A percentile compares a stretch with the other conserved stretches of the same genome.
These are phyloP conservation scores for Crinitomyces ghanaensis DNA, from an alignment of 805 yeast genomes.

Conservation along the genomic window DNA sequence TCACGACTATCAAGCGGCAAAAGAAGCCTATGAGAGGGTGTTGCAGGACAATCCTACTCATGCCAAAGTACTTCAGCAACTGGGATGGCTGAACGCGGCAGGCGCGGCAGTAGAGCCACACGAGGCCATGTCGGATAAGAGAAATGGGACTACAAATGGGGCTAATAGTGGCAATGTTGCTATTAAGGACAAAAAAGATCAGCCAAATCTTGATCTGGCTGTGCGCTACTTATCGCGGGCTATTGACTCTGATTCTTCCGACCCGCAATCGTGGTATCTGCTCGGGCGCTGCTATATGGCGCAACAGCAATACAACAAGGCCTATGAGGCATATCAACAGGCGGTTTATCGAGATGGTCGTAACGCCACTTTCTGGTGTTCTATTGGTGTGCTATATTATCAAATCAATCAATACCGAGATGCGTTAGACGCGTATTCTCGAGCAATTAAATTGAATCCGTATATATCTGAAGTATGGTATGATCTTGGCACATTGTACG, in stretches of 20 bases:
- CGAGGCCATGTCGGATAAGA: too few relatives aligned
- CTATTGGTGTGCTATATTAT: slow-evolving; percentile 89
- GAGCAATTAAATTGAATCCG: slow-evolving; percentile 93
- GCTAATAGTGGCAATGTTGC: too few relatives aligned
- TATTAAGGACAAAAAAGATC: too few relatives aligned
- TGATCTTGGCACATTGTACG: slow-evolving; percentile 92
- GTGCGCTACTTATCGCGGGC: slow-evolving; percentile 73
- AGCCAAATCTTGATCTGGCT: slow-evolving; percentile 66
- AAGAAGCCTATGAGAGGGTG: slow-evolving; percentile 91
- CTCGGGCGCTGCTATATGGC: slow-evolving; percentile 96
- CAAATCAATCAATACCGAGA: slow-evolving; percentile 94
- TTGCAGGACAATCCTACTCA: slow-evolving; percentile 83
- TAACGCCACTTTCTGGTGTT: slow-evolving; percentile 97
- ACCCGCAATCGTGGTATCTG: slow-evolving; percentile 96
- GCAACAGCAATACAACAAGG: slow-evolving; percentile 86
- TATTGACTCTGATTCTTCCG: slow-evolving; percentile 76
- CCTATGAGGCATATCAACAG: slow-evolving; percentile 97
- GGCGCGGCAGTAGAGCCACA: too few relatives aligned
- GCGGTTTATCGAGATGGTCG: slow-evolving; percentile 95
- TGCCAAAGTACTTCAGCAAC: slow-evolving; percentile 89
- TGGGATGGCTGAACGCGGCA: slow-evolving; percentile 91
- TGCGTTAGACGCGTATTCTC: slow-evolving; percentile 93
- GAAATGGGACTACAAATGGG: too few relatives aligned
- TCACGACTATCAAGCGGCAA: slow-evolving; percentile 82
- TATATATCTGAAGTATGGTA: slow-evolving; percentile 98